Evolutionary conservation across 2,329 filamentous ascomycete species (phyloP), one percentile per base, ranked within the genome.

Genomic region (Aspergillus ochraceoroseus): DNA sequence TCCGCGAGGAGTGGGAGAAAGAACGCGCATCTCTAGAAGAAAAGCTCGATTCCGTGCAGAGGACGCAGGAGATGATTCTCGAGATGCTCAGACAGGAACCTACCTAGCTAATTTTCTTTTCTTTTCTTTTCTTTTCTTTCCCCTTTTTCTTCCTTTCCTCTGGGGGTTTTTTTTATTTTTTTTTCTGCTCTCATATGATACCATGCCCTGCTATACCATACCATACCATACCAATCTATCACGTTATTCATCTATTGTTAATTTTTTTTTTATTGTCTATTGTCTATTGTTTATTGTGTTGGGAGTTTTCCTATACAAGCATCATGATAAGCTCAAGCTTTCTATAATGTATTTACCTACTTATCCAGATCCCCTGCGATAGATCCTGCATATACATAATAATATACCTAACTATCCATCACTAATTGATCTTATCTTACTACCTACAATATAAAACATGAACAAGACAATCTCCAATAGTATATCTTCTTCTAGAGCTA

Each of bases 21-120:
- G 53, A 63, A 22, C 59, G 61, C 0, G 54, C 54, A 9, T 48
- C 51, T 2, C 44, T 66, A 4, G 57, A 66, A 33, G 58, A 65
- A 40, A 63, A 58, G 42, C 30, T 68, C 17, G 63, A 65, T 38
- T 49, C 61, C 12, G 52, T 68, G 32, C 64, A 67, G 46, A 50
- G 58, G 42, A 65, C 63, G 3, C 65, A 67, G 41, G 58, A 67
- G 25, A 58, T 67, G 57, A 67, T 68, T 38, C 43, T 68, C 29
- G 60, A 65, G 15, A 61, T 66, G 62, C 44, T 67, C 41, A 54
- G 61, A 46, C 63, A 65, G 48, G 59, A 61, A 29, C 56, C 57
- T 41, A 34, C 46, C 32, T 62, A 46, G 57, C 7, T 18, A 25
- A 22, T 30, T 20, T 41, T 39, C 12, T 35, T 27, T 17, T 26